Evolutionary conservation across 805 yeast species (phyloP).

Genomic region (Nakazawaea sp.): DNA sequence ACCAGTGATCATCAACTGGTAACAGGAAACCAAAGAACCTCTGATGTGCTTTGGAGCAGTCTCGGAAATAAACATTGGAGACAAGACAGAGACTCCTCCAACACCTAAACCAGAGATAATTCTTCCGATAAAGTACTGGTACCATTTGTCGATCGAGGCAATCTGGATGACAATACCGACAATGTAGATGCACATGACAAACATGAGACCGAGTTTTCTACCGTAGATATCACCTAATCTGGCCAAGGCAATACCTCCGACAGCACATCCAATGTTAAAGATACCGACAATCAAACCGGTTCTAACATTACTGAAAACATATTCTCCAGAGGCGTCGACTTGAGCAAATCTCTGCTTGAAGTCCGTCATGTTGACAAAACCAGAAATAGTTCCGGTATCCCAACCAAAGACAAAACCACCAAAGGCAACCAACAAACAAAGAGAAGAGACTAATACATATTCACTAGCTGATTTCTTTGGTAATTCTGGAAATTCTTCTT

Average conservation of each 20-base stretch:
- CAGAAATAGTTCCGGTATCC: constrained; percentile 61
- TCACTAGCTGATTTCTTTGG: constrained; percentile 29
- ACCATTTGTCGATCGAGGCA: constrained; percentile 38
- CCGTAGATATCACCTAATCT: constrained; percentile 45
- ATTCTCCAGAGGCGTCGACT: constrained; percentile 24
- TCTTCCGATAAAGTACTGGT: constrained; percentile 48
- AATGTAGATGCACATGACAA: constrained; percentile 37
- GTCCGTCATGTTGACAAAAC: constrained; percentile 45
- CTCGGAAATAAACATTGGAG: constrained; percentile 46
- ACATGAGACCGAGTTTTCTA: constrained; percentile 39
- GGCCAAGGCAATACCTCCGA: constrained; percentile 47
- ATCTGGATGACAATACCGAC: constrained; percentile 46
- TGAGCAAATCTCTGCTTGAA: constrained; percentile 39
- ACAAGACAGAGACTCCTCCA: constrained; percentile 33
- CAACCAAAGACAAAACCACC: constrained; percentile 63
- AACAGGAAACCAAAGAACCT: constrained; percentile 54
- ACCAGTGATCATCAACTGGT: constrained; percentile 50
- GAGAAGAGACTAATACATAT: constrained; percentile 21
- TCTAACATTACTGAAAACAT: constrained; percentile 36
- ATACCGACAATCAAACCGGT: constrained; percentile 47
- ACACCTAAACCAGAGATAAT: constrained; percentile 37
- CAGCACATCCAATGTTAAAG: constrained; percentile 52
- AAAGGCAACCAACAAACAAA: constrained; percentile 47
- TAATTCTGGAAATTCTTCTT: not conserved
- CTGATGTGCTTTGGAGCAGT: constrained; percentile 50